Conservation (phyloP, 495 filamentous ascomycete species). For the Cercophora sp. region DNA sequence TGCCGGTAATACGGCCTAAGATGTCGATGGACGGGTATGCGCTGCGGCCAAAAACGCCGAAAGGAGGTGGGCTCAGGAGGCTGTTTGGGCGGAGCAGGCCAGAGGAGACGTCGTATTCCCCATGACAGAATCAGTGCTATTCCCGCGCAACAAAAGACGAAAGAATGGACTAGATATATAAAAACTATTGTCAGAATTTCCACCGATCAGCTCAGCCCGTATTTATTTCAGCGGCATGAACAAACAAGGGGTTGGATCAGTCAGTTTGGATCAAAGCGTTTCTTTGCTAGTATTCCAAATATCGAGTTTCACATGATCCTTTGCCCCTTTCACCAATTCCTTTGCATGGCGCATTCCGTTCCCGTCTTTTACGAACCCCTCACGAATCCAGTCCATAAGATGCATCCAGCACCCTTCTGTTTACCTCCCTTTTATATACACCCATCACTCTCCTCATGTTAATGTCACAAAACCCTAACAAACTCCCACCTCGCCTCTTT, state of each 20-base stretch:
- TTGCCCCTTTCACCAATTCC: too few relatives aligned
- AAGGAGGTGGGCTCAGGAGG: slow-evolving; percentile 22
- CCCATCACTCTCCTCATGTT: neutral
- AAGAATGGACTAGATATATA: neutral
- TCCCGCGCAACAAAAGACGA: neutral
- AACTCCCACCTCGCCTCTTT: neutral
- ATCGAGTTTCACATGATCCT: too few relatives aligned
- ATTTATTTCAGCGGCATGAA: neutral
- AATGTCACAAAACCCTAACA: neutral
- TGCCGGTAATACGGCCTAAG: slow-evolving; percentile 13
- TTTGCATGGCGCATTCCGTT: too few relatives aligned
- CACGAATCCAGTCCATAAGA: too few relatives aligned
- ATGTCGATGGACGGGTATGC: slow-evolving; percentile 9
- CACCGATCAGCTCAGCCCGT: neutral
- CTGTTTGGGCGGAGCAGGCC: slow-evolving; percentile 20
- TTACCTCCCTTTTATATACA: neutral
- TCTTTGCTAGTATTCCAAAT: too few relatives aligned
- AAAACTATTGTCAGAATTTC: too few relatives aligned
- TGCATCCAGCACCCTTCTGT: neutral
- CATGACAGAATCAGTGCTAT: neutral
- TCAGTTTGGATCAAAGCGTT: too few relatives aligned
- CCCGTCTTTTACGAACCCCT: too few relatives aligned
- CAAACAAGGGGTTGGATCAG: too few relatives aligned
- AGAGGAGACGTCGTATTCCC: neutral
- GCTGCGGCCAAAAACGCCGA: slow-evolving; percentile 15